Evolutionary conservation across 148 eudicot species (phyloP).

Genomic region (Limonium bicolor): DNA sequence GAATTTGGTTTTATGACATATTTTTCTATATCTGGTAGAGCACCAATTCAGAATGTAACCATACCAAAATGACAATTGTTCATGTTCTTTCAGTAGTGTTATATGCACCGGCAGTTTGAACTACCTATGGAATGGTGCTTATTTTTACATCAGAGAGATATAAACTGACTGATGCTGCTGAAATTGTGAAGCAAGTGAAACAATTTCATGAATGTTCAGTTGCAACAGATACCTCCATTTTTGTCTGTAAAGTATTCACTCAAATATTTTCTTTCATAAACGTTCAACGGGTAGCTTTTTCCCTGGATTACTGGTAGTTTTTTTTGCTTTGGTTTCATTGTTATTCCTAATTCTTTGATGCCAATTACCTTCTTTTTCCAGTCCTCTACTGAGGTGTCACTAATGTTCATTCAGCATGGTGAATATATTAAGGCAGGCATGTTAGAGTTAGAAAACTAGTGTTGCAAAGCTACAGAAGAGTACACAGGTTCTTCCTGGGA

Average conservation of each 20-base stretch:
- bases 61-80: too few species aligned
- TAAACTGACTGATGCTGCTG: too few species aligned
- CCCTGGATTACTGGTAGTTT: not conserved
- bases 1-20: too few species aligned
- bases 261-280: conserved; percentile 99
- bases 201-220: too few species aligned
- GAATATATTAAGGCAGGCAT: conserved; percentile 94
- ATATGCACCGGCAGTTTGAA: too few species aligned
- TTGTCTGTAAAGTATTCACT: conserved; percentile 81
- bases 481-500: conserved; percentile 96
- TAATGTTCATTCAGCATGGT: conserved; percentile 96
- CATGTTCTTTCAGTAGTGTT: too few species aligned
- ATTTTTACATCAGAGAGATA: too few species aligned
- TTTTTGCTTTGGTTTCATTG: not conserved
- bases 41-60: too few species aligned
- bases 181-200: too few species aligned
- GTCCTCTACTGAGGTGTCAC: conserved; percentile 89
- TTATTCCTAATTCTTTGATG: not conserved
- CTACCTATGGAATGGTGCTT: too few species aligned
- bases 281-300: conserved; percentile 96
- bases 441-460: conserved; percentile 88
- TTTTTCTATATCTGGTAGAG: too few species aligned
- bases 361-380: conserved; percentile 20
- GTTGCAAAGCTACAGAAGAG: conserved; percentile 74
- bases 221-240: conserved; percentile 89